Evolutionary conservation across 192 early-diverging fungal genomes (phyloP).

Genomic region (Polychytrium aggregatum): DNA sequence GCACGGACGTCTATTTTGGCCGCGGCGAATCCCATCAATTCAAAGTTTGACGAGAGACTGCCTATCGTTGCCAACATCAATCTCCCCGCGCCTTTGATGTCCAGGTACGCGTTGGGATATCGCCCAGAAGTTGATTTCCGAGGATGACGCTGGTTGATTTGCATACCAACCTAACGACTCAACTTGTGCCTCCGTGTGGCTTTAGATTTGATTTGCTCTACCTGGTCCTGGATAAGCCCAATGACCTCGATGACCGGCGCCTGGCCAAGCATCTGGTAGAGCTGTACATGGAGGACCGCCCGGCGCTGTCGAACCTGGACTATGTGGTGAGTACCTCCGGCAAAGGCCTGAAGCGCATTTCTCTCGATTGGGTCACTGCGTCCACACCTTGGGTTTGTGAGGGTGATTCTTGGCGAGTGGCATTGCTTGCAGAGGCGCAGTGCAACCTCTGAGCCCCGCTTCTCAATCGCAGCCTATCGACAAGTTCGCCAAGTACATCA

Average conservation of each 20-base stretch:
- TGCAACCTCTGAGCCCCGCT: constrained; percentile 11
- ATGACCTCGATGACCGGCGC: constrained; percentile 73
- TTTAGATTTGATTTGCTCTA: constrained; percentile 83
- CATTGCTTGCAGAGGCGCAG: too few relatives aligned
- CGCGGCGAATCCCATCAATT: constrained; percentile 87
- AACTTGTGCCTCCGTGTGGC: too few relatives aligned
- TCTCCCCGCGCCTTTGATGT: constrained; percentile 85
- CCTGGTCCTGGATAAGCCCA: constrained; percentile 79
- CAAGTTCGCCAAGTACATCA: constrained; percentile 82
- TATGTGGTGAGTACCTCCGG: neutral
- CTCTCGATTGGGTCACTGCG: neutral
- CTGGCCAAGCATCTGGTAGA: constrained; percentile 81
- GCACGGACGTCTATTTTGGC: constrained; percentile 92
- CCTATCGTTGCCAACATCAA: constrained; percentile 82
- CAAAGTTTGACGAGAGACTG: constrained; percentile 71
- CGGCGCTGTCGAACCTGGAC: constrained; percentile 1
- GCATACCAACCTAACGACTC: too few relatives aligned
- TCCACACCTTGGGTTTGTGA: constrained; percentile 5
- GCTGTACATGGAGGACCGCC: constrained; percentile 66
- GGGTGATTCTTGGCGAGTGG: constrained; percentile 6
- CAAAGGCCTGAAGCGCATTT: neutral
- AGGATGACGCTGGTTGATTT: too few relatives aligned
- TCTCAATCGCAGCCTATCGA: constrained; percentile 54
- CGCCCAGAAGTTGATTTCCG: too few relatives aligned
- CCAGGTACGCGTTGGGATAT: constrained; percentile 41